Base-by-base conservation (phyloP, 345 rosid genomes). In the Gynandropsis gynandra region DNA sequence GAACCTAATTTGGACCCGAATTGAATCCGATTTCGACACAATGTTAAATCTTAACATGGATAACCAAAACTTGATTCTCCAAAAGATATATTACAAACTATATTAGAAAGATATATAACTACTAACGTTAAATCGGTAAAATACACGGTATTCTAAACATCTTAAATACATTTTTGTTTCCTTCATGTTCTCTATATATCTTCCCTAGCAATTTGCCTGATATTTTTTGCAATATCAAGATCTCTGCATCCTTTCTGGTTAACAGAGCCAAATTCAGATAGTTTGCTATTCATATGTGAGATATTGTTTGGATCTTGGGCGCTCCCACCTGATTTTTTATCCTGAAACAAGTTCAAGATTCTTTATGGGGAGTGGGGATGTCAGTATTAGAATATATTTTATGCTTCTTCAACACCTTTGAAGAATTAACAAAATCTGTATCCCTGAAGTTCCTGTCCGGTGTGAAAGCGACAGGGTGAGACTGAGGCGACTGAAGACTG, bases 341-440 rank as follows among this genome's bases (percentile, higher is more conserved):
- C 98, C 61, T 77, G 89, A 59, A 70, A 77, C 58, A 49, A 79
- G 76, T 58, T 90, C 92, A 50, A 90, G 79, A 62, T 87, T 88
- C 69, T 79, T 90, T 52, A 90, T 85, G 61, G 92, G 98, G 42
- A 90, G 69, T 15, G 75, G 81, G 49, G 85, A 82, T 33, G 48
- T 71, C 72, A 52, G 55, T 72, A 34, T 46, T 47, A 12, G 66
- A 64, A 54, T 66, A 73, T 44, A 71, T 70, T 45, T 52, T 61
- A 54, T 57, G 63, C 66, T 71, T 74, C 72, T 69, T 67, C 15
- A 20, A 10, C 40, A 57, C 53, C 63, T 72, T 73, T 56, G 62
- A 69, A 68, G 72, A 77, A 67, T 50, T 64, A 42, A 34, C 36
- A 54, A 35, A 41, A 49, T 60, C 70, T 52, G 47, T 60, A 69